Base-by-base conservation (phyloP, 1,139 yeast genomes). In the Pichia sorboxylosa region DNA sequence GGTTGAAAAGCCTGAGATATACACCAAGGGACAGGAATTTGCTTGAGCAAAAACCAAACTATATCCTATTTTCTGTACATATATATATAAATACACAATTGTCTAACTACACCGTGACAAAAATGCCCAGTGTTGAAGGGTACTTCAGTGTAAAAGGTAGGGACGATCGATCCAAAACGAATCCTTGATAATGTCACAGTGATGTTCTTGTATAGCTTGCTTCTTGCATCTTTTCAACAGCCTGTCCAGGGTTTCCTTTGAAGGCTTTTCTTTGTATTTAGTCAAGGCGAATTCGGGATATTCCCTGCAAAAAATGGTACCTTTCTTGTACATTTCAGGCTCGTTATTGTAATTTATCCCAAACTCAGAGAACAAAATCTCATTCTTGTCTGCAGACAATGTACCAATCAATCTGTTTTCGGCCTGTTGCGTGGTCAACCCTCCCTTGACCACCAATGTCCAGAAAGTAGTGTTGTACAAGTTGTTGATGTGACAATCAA, bases 401-500 rank as follows among this genome's bases (percentile, higher is more conserved):
- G 97, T 83, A 0, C 95, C 87, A 25, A 68, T 66, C 17, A 87
- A 62, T 43, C 58, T 61, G 33, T 73, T 65, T 46, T 90, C 95
- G 0, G 96, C 90, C 26, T 82, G 87, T 38, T 72, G 69, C 0
- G 93, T 75, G 0, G 79, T 67, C 54, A 79, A 39, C 0, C 73
- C 74, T n/a, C 93, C 90, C 39, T 67, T 63, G 20, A 62, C 54
- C 0, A 90, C 92, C 46, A 92, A 63, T 6, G 74, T 65, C 99
- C 99, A 90, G 51, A 90, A 92, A 1, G 85, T 63, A 0, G 99
- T 92, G 50, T 90, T 90, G 61, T 87, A 92, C 40, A 92, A 58
- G 52, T 90, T 90, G 52, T 90, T 90, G 36, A 90, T 90, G 56
- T 90, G 98, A 36, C 98, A 90, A 52, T 90, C 99, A 1, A 80